phyloP scores from a whole-genome alignment of 1,139 yeast genomes.

The Magnusiomyces suaveolens region DNA sequence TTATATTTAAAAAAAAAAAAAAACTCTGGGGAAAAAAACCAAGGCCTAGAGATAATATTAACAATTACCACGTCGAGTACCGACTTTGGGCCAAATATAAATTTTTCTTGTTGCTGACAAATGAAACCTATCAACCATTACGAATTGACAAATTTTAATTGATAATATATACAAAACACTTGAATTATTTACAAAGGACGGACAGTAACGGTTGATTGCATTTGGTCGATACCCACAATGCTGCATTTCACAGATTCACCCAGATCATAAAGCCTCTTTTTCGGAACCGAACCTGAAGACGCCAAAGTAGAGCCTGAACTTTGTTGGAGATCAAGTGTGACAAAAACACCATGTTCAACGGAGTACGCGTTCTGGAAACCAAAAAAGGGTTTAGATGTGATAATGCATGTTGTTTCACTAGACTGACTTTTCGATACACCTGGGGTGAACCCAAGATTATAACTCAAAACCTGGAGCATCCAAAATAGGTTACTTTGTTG shows the following conservation, averaged over 20 bases:
- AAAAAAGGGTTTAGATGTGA: neutral
- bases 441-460: constrained; percentile 1
- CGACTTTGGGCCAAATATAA: no score
- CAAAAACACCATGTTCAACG: neutral
- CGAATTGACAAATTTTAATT: no score
- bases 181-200: constrained; percentile 1
- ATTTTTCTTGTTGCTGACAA: no score
- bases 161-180: neutral
- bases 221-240: neutral
- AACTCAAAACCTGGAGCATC: constrained; percentile 8
- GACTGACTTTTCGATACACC: neutral
- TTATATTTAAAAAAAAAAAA: no score
- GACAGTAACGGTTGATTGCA: neutral
- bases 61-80: no score
- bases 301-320: neutral
- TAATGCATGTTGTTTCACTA: neutral
- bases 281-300: neutral
- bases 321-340: neutral
- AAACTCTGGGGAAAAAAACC: no score
- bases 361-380: neutral
- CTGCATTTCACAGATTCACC: neutral
- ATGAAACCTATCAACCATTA: no score
- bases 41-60: no score
- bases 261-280: neutral
- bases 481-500: constrained; percentile 11